These are phyloP conservation scores for Rutidosis leptorrhynchoides DNA, from an alignment of 129 eudicot genomes.

Conservation along the genomic window DNA sequence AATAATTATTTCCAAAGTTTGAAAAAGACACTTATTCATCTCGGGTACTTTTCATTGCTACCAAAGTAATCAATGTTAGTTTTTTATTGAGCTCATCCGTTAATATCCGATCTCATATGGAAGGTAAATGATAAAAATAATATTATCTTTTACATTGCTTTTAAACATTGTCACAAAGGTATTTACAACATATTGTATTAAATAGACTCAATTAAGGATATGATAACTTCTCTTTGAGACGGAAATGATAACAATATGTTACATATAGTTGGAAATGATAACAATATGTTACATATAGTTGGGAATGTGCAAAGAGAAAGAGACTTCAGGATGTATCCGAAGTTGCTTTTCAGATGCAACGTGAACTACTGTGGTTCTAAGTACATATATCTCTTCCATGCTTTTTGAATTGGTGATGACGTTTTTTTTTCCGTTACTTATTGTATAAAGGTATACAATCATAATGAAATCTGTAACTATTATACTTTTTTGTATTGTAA, in stretches of 20 bases:
- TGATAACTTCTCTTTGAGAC: not conserved
- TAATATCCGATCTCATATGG: conserved; percentile 11
- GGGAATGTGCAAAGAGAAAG: no score
- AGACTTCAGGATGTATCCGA: no score
- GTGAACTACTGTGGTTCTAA: conserved; percentile 18
- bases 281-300: no score
- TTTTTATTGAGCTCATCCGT: no score
- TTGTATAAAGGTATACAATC: no score
- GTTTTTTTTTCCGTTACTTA: not conserved
- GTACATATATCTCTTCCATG: no score
- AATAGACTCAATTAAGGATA: not conserved
- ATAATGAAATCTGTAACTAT: not conserved
- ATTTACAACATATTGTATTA: conserved; percentile 3
- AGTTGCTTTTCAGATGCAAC: no score
- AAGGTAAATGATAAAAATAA: conserved; percentile 23
- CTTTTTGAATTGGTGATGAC: not conserved
- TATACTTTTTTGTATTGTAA: conserved; percentile 4
- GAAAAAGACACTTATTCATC: conserved; percentile 10
- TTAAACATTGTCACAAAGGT: conserved; percentile 18
- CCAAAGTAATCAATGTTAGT: not conserved
- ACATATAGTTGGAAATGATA: not conserved
- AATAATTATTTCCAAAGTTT: not conserved
- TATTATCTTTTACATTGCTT: conserved; percentile 36
- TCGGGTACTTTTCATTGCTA: conserved; percentile 33
- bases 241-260: not conserved